Evolutionary conservation across 2,329 filamentous ascomycete species (phyloP).

Genomic region (Apiospora koreana): DNA sequence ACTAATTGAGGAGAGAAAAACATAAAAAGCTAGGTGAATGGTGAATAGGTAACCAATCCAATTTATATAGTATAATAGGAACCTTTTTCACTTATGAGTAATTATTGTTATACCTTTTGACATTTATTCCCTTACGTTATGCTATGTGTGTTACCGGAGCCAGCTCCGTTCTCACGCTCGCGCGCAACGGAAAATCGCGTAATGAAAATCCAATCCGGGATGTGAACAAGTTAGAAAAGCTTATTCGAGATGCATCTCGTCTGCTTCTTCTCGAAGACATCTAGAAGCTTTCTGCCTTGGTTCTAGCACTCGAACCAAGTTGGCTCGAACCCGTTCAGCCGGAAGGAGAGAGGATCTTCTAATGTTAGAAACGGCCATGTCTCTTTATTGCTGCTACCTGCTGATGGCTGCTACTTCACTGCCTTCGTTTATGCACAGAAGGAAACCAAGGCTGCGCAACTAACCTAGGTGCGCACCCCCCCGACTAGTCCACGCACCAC

Average conservation of each 20-base stretch:
- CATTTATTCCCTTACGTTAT: too few species aligned
- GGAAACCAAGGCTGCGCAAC: conserved; percentile 4
- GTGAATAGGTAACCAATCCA: too few species aligned
- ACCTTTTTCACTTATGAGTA: too few species aligned
- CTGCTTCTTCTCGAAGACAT: neutral
- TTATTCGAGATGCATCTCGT: neutral
- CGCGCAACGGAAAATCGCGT: neutral
- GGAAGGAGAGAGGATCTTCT: neutral
- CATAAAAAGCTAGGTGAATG: neutral
- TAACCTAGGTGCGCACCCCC: neutral
- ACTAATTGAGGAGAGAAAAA: neutral
- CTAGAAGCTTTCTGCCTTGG: neutral
- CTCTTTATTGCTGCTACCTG: neutral
- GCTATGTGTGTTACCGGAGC: too few species aligned
- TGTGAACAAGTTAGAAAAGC: neutral
- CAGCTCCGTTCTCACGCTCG: too few species aligned
- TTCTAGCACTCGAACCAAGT: neutral
- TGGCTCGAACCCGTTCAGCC: neutral
- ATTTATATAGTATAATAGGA: too few species aligned
- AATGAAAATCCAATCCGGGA: neutral
- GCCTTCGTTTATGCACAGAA: conserved; percentile 1
- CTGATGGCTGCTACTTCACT: neutral
- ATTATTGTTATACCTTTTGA: too few species aligned
- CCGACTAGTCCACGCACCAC: neutral
- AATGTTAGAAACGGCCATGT: neutral